phyloP scores from a whole-genome alignment of 2,329 filamentous ascomycete genomes.

The Aspergillus pseudoterreus region DNA sequence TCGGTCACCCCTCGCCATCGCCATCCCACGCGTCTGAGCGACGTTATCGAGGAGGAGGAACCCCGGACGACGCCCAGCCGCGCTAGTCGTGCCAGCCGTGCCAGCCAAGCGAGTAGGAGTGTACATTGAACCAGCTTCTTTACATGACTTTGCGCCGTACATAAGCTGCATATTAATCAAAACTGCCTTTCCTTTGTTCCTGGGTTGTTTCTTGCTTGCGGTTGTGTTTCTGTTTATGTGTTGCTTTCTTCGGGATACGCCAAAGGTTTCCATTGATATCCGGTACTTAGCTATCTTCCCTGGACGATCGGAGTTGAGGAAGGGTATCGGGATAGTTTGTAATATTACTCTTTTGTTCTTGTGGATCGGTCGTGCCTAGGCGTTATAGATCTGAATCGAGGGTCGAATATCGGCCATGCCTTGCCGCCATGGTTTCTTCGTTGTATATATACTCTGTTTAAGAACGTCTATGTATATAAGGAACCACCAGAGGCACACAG shows the following conservation, averaged over 20 bases:
- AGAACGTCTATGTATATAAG: too few relatives aligned
- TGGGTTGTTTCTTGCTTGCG: constrained; percentile 8
- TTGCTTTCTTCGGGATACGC: neutral
- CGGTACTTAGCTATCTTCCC: neutral
- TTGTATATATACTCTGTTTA: too few relatives aligned
- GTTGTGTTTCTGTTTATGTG: neutral
- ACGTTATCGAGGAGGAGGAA: constrained; percentile 84
- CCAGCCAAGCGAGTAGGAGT: constrained; percentile 43
- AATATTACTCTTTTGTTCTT: neutral
- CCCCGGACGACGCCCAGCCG: constrained; percentile 67
- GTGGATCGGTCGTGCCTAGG: neutral
- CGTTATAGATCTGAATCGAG: neutral
- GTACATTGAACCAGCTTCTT: constrained; percentile 22
- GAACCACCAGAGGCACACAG: too few relatives aligned
- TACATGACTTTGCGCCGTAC: constrained; percentile 8
- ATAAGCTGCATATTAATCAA: constrained; percentile 7
- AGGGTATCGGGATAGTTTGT: neutral
- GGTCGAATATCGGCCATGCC: neutral
- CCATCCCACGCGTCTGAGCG: constrained; percentile 82
- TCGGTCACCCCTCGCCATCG: constrained; percentile 69
- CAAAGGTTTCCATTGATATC: neutral
- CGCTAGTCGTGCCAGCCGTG: constrained; percentile 48
- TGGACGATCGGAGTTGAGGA: neutral
- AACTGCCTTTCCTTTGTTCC: constrained; percentile 4
- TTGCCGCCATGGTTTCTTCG: too few relatives aligned